Conservation (phyloP, 495 filamentous ascomycete genomes). For the Penicillium waksmanii region DNA sequence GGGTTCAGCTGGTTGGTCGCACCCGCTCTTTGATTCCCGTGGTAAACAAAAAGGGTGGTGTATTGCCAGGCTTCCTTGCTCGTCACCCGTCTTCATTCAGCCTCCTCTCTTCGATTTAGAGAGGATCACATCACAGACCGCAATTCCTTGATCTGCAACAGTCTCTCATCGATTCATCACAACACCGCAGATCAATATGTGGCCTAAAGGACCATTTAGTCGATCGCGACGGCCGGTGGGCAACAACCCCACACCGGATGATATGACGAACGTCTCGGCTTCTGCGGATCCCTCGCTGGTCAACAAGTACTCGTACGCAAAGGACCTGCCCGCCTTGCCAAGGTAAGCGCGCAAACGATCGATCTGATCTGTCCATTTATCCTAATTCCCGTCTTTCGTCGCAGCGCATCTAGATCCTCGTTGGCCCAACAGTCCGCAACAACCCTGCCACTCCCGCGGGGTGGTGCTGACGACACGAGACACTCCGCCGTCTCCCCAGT, state of each 20-base stretch:
- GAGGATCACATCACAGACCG: background rate
- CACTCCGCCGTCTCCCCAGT: conserved; percentile 51
- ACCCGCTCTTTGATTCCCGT: conserved; percentile 15
- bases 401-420: background rate
- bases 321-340: conserved; percentile 45
- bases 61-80: background rate
- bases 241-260: conserved; percentile 46
- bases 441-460: background rate
- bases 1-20: conserved; percentile 1
- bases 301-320: conserved; percentile 19
- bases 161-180: background rate
- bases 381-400: conserved; percentile 6
- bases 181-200: conserved; percentile 40
- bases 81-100: conserved; percentile 1
- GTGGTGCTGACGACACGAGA: conserved; percentile 9
- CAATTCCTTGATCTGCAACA: conserved; percentile 7
- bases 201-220: conserved; percentile 45
- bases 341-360: conserved; percentile 36
- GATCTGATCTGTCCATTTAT: conserved; percentile 6
- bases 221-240: conserved; percentile 50
- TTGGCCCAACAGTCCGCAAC: background rate
- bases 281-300: conserved; percentile 4
- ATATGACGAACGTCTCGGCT: conserved; percentile 36
- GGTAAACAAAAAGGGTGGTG: conserved; percentile 8
- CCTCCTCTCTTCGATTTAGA: background rate